Evolutionary conservation across 2,329 filamentous ascomycete genomes (phyloP).

Genomic region (Colletotrichum brevisporum): DNA sequence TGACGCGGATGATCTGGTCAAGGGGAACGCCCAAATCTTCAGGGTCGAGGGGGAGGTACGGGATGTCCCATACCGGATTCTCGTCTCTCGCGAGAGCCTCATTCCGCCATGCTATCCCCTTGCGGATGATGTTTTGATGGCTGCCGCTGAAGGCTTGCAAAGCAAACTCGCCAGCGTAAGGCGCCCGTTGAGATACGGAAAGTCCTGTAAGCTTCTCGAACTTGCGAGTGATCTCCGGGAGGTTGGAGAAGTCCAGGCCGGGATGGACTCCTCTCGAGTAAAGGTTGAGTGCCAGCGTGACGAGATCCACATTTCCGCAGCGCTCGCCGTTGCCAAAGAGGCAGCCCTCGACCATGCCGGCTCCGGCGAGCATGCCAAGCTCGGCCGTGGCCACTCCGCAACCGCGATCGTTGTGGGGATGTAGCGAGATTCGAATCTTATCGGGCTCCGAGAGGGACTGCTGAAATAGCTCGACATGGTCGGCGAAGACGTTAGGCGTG

Average conservation of each 20-base stretch:
- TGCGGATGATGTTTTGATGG: conserved; percentile 27
- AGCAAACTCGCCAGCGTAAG: conserved; percentile 25
- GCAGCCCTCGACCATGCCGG: conserved; percentile 21
- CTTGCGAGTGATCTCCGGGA: conserved; percentile 2
- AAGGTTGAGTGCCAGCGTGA: conserved; percentile 20
- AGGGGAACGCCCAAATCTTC: conserved; percentile 11
- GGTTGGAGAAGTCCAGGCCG: conserved; percentile 15
- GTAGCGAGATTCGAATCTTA: conserved; percentile 13
- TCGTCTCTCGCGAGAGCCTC: conserved; percentile 1
- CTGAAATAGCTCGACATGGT: conserved; percentile 18
- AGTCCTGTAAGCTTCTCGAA: conserved; percentile 17
- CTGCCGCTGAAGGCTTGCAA: conserved; percentile 24
- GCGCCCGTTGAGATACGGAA: conserved; percentile 4
- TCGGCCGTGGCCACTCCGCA: conserved; percentile 11
- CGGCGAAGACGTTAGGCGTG: conserved; percentile 24
- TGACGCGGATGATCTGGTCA: conserved; percentile 24
- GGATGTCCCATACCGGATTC: conserved; percentile 15
- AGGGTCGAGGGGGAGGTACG: conserved; percentile 27
- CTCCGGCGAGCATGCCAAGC: conserved; percentile 18
- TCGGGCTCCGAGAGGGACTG: conserved; percentile 7
- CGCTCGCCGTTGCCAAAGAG: conserved; percentile 29
- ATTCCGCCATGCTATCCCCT: conserved; percentile 6
- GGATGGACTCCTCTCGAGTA: conserved; percentile 18
- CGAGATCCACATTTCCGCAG: conserved; percentile 21
- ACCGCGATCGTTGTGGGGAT: conserved; percentile 23